phyloP scores from a whole-genome alignment of 495 filamentous ascomycete species.

The Daldinia bambusicola region DNA sequence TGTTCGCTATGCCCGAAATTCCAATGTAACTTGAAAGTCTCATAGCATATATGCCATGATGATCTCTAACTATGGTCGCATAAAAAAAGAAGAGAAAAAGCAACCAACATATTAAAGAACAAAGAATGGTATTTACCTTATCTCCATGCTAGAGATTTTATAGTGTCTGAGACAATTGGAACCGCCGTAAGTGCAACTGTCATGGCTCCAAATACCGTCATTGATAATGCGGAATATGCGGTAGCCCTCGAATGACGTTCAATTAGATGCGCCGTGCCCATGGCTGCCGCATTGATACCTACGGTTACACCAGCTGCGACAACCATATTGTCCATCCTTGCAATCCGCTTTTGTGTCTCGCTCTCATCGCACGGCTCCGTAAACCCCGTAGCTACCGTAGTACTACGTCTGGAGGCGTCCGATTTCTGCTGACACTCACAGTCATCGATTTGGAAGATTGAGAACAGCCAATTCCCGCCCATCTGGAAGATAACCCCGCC shows the following conservation, averaged over 20 bases:
- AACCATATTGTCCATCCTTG: constrained; percentile 38
- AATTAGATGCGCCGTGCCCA: constrained; percentile 61
- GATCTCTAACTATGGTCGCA: background rate
- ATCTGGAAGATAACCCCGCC: constrained; percentile 60
- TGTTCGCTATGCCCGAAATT: constrained; percentile 34
- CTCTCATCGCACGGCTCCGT: background rate
- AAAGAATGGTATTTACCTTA: constrained; percentile 7
- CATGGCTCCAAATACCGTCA: constrained; percentile 60
- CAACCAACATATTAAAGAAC: no score
- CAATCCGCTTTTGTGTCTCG: background rate
- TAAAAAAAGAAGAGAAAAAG: no score
- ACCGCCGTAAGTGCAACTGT: constrained; percentile 56
- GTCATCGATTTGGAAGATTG: constrained; percentile 34
- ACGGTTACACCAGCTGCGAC: constrained; percentile 58
- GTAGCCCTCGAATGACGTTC: constrained; percentile 58
- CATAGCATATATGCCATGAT: constrained; percentile 25
- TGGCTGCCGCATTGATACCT: constrained; percentile 62
- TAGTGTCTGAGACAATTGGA: constrained; percentile 32
- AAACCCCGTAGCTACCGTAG: constrained; percentile 7
- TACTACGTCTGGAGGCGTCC: constrained; percentile 3
- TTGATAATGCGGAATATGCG: constrained; percentile 59
- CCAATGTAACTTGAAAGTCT: constrained; percentile 25
- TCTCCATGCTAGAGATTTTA: constrained; percentile 20
- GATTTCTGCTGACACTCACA: constrained; percentile 7
- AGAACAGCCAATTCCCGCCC: constrained; percentile 52